Evolutionary conservation across 768 basidiomycete genomes (phyloP).

Genomic region (Aureoboletus auriporus): DNA sequence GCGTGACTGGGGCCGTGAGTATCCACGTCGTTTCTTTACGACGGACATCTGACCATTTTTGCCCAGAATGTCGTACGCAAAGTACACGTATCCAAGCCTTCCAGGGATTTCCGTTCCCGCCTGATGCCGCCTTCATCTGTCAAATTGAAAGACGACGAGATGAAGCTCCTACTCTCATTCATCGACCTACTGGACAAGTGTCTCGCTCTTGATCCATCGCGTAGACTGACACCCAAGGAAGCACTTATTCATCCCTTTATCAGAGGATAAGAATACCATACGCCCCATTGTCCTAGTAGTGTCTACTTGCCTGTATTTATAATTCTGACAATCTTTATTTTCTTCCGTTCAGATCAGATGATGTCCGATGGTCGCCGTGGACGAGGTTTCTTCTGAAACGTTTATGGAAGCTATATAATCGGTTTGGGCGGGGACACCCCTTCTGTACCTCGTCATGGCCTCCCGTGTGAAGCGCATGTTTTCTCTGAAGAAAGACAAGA

Average conservation of each 20-base stretch:
- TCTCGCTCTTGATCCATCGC: constrained; percentile 77
- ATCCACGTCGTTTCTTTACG: constrained; percentile 3
- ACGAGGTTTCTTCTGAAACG: too few relatives aligned
- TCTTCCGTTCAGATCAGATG: too few relatives aligned
- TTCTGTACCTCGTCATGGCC: constrained; percentile 9
- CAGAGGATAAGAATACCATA: constrained; percentile 39
- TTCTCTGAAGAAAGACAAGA: constrained; percentile 1
- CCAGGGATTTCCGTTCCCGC: constrained; percentile 74
- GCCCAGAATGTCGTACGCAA: constrained; percentile 77
- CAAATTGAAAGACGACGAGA: constrained; percentile 87
- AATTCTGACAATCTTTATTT: neutral
- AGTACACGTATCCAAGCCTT: constrained; percentile 79
- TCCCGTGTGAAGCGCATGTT: constrained; percentile 13
- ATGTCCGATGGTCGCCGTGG: too few relatives aligned
- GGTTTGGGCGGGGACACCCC: neutral
- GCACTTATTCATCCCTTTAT: constrained; percentile 87
- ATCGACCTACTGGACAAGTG: constrained; percentile 92
- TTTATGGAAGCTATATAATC: constrained; percentile 3
- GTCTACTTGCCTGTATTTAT: constrained; percentile 2
- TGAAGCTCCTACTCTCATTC: constrained; percentile 71
- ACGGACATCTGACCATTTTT: constrained; percentile 16
- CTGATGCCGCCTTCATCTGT: constrained; percentile 75
- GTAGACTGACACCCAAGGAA: constrained; percentile 86
- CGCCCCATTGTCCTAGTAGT: constrained; percentile 6
- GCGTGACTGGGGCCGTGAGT: constrained; percentile 79